phyloP scores from a whole-genome alignment of 2,329 filamentous ascomycete genomes.

The Coniochaeta sp. region DNA sequence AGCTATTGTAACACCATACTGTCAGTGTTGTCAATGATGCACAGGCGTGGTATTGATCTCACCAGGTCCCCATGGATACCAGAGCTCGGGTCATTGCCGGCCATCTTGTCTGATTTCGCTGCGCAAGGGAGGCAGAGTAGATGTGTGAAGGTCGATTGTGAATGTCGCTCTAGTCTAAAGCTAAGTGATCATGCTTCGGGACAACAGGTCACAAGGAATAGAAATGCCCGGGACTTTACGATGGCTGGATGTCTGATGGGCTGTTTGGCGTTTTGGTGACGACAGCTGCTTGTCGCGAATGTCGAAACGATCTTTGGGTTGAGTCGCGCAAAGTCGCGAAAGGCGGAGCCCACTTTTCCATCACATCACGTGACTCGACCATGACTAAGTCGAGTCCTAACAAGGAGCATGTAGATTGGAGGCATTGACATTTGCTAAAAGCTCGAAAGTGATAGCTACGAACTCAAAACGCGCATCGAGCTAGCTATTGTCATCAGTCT shows the following conservation, averaged over 20 bases:
- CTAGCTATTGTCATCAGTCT: not conserved
- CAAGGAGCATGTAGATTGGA: no score
- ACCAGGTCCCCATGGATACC: slow-evolving; percentile 14
- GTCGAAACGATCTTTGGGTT: not conserved
- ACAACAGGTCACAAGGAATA: no score
- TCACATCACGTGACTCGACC: not conserved
- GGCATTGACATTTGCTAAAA: no score
- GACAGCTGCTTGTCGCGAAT: not conserved
- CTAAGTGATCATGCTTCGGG: not conserved
- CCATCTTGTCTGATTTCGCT: not conserved
- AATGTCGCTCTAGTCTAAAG: not conserved
- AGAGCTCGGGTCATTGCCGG: not conserved
- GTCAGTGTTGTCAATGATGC: slow-evolving; percentile 22
- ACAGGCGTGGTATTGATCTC: slow-evolving; percentile 6
- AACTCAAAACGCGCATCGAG: slow-evolving; percentile 1
- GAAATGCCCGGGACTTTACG: no score
- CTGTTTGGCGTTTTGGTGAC: not conserved
- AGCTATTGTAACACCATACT: slow-evolving; percentile 44
- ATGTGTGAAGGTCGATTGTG: no score
- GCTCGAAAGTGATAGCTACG: not conserved
- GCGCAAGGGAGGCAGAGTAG: not conserved
- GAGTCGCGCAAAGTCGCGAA: not conserved
- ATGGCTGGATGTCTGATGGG: not conserved
- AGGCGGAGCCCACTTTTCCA: not conserved
- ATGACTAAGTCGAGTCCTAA: not conserved